A percentile compares a stretch with the other conserved stretches of the same genome.
Conservation (phyloP, 805 yeast genomes). For the Candida ulmi region DNA sequence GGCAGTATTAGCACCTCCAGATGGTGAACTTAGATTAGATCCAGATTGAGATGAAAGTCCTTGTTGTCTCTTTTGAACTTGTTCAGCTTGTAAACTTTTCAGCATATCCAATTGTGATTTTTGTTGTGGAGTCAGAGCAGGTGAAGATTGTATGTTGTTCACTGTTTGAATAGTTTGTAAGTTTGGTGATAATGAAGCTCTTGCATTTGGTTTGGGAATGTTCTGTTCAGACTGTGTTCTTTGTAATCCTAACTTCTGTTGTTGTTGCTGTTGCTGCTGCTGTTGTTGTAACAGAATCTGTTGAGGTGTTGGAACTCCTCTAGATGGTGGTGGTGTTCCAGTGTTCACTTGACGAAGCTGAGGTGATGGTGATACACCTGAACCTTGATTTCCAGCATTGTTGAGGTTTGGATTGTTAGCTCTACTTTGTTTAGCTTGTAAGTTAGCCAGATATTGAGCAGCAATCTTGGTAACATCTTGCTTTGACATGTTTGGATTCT, state of each 20-base stretch:
- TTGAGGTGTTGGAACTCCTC: constrained; percentile 33
- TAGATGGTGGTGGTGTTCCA: constrained; percentile 1
- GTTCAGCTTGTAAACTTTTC: constrained; percentile 22
- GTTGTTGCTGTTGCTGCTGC: constrained; percentile 25
- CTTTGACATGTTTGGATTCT: constrained; percentile 56
- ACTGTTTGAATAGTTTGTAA: no score
- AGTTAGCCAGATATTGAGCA: constrained; percentile 53
- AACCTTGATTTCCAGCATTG: constrained; percentile 1
- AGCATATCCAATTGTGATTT: constrained; percentile 24
- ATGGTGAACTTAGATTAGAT: not conserved
- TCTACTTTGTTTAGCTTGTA: constrained; percentile 40
- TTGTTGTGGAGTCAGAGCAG: constrained; percentile 23
- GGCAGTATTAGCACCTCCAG: not conserved
- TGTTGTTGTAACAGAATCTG: constrained; percentile 31
- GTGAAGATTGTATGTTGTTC: constrained; percentile 2
- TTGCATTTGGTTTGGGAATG: constrained; percentile 2
- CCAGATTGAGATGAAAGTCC: constrained; percentile 6
- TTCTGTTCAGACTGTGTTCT: constrained; percentile 14
- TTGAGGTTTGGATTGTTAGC: constrained; percentile 18
- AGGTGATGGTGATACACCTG: constrained; percentile 5
- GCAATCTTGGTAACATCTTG: constrained; percentile 65
- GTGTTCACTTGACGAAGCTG: constrained; percentile 7
- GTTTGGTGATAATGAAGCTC: constrained; percentile 11
- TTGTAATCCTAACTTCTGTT: constrained; percentile 16
- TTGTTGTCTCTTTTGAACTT: constrained; percentile 21